Base-by-base conservation (phyloP, 2,329 filamentous ascomycete species). In the Trichoderma hamatum region DNA sequence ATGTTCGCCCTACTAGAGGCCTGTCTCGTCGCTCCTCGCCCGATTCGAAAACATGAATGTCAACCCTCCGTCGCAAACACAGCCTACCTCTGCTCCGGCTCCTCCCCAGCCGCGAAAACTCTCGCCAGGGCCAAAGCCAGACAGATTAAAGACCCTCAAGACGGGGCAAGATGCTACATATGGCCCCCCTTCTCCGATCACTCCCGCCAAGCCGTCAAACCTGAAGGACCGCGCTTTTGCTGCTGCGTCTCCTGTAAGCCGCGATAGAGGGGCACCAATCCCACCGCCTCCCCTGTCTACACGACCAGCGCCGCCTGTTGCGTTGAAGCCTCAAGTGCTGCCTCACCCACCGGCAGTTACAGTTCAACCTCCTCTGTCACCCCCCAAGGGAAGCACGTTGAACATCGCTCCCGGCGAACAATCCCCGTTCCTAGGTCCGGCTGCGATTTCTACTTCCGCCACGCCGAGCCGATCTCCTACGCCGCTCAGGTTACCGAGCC, bases 1-100 rank as follows among this genome's bases (percentile, higher is more conserved):
- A 26, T 67, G 72, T 70, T 58, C 24, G 34, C 24, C 62, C 36
- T 34, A 13, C 5, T 72, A 93, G 91, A 92, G 90, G 82, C 92
- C 93, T 30, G 92, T 96, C 62, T 96, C 92, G 63, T 94, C 92
- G 63, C 84, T 96, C 70, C 87, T 90, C 71, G 92, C 91, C 72
- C 90, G 92, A 74, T 96, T 95, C 78, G 92, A 96, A 83, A 93
- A 90, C 76, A 89, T 95, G 73, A 76, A 75, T 71, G 70, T 71
- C 64, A 36, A 24, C 26, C 67, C 71, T 4, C 54, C 72, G 71
- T 70, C 62, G 67, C 61, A 72, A 67, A 70, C 71, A 63, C 72
- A 73, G 67, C 60, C 75, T 73, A 69, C 54, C 26, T 9, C 63
- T 24, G 60, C 60, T 55, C 61, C 61, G 6, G 9, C 21, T 34